A percentile compares a stretch with the other conserved stretches of the same genome.
These are phyloP conservation scores for Penicillium expansum DNA, from an alignment of 2,329 filamentous ascomycete genomes.

Conservation along the genomic window DNA sequence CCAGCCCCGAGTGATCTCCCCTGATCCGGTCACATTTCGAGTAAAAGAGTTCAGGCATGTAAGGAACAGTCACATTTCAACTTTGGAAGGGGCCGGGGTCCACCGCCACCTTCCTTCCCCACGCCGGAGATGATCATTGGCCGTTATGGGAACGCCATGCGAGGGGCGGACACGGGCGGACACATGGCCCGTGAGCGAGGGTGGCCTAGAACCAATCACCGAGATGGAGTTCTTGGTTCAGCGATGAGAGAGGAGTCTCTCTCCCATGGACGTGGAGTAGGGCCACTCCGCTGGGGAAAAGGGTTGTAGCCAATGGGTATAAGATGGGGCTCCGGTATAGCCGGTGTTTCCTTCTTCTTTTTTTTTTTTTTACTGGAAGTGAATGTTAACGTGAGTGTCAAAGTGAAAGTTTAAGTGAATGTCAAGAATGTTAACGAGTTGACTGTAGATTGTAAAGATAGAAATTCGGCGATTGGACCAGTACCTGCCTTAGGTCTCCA, in stretches of 20 bases:
- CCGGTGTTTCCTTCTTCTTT: conserved; percentile 2
- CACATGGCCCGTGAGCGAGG: conserved; percentile 24
- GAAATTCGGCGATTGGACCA: conserved; percentile 15
- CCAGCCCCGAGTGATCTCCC: no score
- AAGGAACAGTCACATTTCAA: conserved; percentile 9
- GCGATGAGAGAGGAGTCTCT: not conserved
- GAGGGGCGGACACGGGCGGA: conserved; percentile 28
- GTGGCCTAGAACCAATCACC: conserved; percentile 12
- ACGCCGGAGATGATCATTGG: conserved; percentile 18
- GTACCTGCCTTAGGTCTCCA: conserved; percentile 26
- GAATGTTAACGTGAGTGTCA: no score
- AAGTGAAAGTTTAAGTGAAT: no score
- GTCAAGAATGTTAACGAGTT: no score
- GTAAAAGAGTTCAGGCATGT: not conserved
- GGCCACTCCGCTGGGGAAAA: not conserved
- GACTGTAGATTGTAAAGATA: not conserved
- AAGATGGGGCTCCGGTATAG: conserved; percentile 4
- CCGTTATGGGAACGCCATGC: conserved; percentile 19
- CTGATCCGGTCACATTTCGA: not conserved
- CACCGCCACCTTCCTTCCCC: conserved; percentile 22
- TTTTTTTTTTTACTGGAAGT: no score
- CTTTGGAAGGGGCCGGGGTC: conserved; percentile 12
- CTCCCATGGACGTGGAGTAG: conserved; percentile 2
- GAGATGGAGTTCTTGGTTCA: conserved; percentile 1
- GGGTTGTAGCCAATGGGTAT: not conserved